phyloP scores from a whole-genome alignment of 2,329 filamentous ascomycete genomes.

The Aschersonia sp. region DNA sequence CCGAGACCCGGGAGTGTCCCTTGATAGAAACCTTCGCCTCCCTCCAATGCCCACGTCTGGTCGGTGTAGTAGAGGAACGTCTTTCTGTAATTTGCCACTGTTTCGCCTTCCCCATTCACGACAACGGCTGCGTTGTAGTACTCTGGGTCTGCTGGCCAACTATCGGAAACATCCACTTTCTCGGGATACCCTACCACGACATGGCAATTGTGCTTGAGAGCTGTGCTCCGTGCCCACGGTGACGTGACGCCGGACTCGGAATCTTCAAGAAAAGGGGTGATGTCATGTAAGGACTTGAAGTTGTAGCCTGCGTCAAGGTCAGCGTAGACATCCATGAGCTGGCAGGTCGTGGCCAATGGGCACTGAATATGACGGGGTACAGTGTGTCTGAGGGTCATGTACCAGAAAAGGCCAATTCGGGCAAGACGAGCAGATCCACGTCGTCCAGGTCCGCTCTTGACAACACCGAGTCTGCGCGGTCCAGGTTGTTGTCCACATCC shows the following conservation, averaged over 20 bases:
- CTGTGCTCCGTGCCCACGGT: conserved; percentile 54
- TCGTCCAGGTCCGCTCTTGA: conserved; percentile 31
- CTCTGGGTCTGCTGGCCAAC: conserved; percentile 36
- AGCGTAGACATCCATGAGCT: too few relatives aligned
- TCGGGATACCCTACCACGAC: conserved; percentile 67
- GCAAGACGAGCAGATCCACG: conserved; percentile 54
- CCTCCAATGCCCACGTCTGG: conserved; percentile 46
- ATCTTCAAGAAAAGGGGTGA: conserved; percentile 53
- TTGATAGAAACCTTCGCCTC: conserved; percentile 32
- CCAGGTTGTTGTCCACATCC: conserved; percentile 55
- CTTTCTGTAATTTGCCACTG: conserved; percentile 46
- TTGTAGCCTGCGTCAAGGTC: conserved; percentile 47
- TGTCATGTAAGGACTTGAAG: conserved; percentile 54
- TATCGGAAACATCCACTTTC: conserved; percentile 33
- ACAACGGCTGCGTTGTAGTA: conserved; percentile 41
- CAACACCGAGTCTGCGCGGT: conserved; percentile 50
- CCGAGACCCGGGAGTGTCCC: conserved; percentile 32
- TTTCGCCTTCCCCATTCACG: conserved; percentile 44
- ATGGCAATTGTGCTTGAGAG: conserved; percentile 49
- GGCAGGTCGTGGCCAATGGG: not conserved
- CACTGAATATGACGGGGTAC: not conserved
- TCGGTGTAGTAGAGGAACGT: conserved; percentile 43
- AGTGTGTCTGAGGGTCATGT: conserved; percentile 9
- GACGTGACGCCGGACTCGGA: conserved; percentile 51
- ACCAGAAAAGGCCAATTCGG: conserved; percentile 66